A percentile compares a stretch with the other conserved stretches of the same genome.
Evolutionary conservation across 2,329 filamentous ascomycete genomes (phyloP).

Genomic region (Endocalyx cinctus): DNA sequence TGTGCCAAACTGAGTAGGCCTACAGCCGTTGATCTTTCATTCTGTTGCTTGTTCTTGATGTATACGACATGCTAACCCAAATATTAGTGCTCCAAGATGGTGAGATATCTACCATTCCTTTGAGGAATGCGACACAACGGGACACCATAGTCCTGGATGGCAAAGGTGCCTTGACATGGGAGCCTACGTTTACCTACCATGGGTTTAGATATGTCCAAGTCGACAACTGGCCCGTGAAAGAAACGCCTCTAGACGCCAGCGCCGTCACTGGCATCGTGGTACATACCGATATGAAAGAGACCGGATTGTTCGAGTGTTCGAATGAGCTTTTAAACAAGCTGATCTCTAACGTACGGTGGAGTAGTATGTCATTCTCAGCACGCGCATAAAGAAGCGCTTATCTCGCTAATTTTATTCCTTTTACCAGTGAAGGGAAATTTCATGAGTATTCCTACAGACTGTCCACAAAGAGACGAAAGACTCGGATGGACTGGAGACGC

Average conservation of each 20-base stretch:
- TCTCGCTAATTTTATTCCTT: too few species aligned
- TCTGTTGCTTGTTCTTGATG: background rate
- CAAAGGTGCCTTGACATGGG: constrained; percentile 51
- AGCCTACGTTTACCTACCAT: constrained; percentile 46
- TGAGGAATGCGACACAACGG: constrained; percentile 19
- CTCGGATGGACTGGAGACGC: constrained; percentile 47
- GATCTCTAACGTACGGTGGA: constrained; percentile 51
- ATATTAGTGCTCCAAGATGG: constrained; percentile 39
- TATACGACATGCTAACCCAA: constrained; percentile 1
- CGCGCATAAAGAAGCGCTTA: too few species aligned
- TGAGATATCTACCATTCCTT: constrained; percentile 31
- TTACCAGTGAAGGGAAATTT: constrained; percentile 50
- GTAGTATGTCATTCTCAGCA: constrained; percentile 28
- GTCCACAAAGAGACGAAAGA: constrained; percentile 42
- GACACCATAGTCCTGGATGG: constrained; percentile 17
- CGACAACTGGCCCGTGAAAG: constrained; percentile 31
- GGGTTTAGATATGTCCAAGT: constrained; percentile 46
- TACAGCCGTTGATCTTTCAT: background rate
- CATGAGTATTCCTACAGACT: constrained; percentile 50
- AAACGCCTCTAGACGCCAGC: constrained; percentile 20
- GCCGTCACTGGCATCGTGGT: constrained; percentile 36
- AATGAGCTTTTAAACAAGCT: constrained; percentile 47
- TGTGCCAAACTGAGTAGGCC: background rate
- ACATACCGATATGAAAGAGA: constrained; percentile 48
- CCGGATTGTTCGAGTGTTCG: constrained; percentile 48